Conservation (phyloP, 768 basidiomycete genomes). For the Rhizopogon vulgaris region DNA sequence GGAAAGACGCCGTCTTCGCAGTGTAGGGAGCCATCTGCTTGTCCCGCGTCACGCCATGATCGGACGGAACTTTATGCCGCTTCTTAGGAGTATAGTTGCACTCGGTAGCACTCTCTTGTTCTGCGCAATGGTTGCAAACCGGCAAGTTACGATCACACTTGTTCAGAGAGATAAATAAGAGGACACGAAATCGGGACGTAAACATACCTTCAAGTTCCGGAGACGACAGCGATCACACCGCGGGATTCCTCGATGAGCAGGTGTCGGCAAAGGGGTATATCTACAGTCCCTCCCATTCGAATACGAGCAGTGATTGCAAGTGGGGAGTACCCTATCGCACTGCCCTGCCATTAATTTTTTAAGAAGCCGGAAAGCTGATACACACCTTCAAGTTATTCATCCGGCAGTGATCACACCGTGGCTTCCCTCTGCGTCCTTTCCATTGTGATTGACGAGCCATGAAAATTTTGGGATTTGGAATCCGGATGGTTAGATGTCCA, state of each 20-base stretch:
- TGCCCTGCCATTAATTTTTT: constrained; percentile 19
- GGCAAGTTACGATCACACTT: constrained; percentile 72
- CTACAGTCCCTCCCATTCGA: constrained; percentile 57
- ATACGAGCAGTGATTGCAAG: constrained; percentile 69
- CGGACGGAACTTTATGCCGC: constrained; percentile 46
- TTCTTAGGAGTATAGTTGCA: constrained; percentile 76
- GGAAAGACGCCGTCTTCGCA: constrained; percentile 43
- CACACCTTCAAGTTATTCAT: constrained; percentile 66
- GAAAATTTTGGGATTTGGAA: constrained; percentile 62
- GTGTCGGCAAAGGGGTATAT: constrained; percentile 70
- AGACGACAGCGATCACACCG: constrained; percentile 66
- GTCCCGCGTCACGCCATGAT: constrained; percentile 32
- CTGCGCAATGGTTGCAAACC: constrained; percentile 59
- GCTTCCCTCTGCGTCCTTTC: constrained; percentile 71
- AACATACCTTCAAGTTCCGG: constrained; percentile 57
- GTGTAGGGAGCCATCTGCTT: constrained; percentile 34
- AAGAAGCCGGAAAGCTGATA: constrained; percentile 8
- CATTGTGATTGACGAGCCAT: constrained; percentile 67
- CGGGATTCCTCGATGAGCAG: constrained; percentile 70
- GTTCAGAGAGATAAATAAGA: constrained; percentile 4
- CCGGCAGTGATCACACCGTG: constrained; percentile 69
- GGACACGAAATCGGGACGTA: not conserved
- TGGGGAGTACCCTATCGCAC: constrained; percentile 68
- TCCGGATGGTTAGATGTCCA: constrained; percentile 54
- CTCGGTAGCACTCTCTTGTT: constrained; percentile 42